Conservation (phyloP, 495 filamentous ascomycete genomes). For the Daldinia loculata region DNA sequence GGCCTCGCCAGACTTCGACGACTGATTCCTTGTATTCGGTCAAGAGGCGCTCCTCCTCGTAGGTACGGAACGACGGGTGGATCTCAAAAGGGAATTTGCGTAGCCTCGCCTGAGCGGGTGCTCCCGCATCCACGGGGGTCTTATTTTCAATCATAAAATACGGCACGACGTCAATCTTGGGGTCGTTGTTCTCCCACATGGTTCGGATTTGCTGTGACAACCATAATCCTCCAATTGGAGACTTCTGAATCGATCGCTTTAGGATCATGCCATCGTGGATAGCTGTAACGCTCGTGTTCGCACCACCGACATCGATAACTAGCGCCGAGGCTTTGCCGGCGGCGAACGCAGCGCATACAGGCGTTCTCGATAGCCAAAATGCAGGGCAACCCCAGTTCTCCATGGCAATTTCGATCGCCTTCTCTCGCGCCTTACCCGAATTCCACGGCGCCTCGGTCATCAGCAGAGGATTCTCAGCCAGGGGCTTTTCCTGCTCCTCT, state of each 20-base stretch:
- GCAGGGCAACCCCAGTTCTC: constrained; percentile 94
- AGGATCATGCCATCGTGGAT: constrained; percentile 95
- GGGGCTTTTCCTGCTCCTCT: constrained; percentile 76
- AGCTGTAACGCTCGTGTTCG: constrained; percentile 88
- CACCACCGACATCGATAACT: constrained; percentile 90
- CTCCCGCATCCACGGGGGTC: constrained; percentile 85
- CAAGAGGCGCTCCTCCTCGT: constrained; percentile 91
- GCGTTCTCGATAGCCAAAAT: constrained; percentile 79
- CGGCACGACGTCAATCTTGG: constrained; percentile 81
- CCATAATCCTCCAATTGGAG: constrained; percentile 86
- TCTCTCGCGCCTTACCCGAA: constrained; percentile 82
- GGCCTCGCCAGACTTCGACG: constrained; percentile 91
- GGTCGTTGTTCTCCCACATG: constrained; percentile 77
- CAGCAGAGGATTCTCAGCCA: constrained; percentile 88
- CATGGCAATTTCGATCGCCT: constrained; percentile 92
- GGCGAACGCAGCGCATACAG: constrained; percentile 74
- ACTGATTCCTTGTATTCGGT: constrained; percentile 98
- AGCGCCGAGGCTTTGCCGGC: constrained; percentile 91
- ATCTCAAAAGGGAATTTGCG: constrained; percentile 72
- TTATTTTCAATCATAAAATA: constrained; percentile 89
- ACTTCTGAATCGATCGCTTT: constrained; percentile 84
- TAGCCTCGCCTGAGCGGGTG: constrained; percentile 67
- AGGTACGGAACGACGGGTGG: constrained; percentile 73
- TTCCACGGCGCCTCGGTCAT: constrained; percentile 98
- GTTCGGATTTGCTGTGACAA: constrained; percentile 85